phyloP scores from a whole-genome alignment of 257 asterid species.

The Fraxinus cuspidata region DNA sequence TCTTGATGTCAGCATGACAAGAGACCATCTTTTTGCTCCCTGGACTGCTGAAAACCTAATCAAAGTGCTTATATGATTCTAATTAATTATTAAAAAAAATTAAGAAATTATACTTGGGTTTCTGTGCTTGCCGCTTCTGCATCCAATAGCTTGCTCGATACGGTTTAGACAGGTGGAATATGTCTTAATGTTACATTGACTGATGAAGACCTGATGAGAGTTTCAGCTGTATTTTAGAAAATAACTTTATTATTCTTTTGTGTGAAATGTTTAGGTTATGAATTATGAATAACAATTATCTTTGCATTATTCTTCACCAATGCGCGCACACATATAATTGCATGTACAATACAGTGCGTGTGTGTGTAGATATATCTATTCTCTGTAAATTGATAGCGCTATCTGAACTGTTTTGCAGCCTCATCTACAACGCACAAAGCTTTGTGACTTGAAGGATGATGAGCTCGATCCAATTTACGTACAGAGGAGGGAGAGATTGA shows the following conservation, averaged over 20 bases:
- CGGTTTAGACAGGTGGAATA: no score
- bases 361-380: slow-evolving; percentile 14
- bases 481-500: slow-evolving; percentile 76
- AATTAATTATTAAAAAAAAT: no score
- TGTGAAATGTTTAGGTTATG: not conserved
- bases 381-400: slow-evolving; percentile 21
- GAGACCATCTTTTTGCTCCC: no score
- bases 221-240: not conserved
- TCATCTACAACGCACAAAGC: slow-evolving; percentile 91
- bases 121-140: no score
- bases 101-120: no score
- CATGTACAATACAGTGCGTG: not conserved
- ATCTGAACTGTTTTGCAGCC: slow-evolving; percentile 63
- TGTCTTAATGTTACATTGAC: no score
- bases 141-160: no score
- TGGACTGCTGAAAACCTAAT: no score
- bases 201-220: no score
- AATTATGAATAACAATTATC: not conserved
- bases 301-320: not conserved
- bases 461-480: slow-evolving; percentile 85
- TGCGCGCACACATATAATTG: not conserved
- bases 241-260: not conserved
- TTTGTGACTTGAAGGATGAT: slow-evolving; percentile 87
- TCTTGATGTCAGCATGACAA: no score
- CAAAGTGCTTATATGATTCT: no score